phyloP scores from a whole-genome alignment of 2,329 filamentous ascomycete genomes.

The Rhynchosporium secalis region DNA sequence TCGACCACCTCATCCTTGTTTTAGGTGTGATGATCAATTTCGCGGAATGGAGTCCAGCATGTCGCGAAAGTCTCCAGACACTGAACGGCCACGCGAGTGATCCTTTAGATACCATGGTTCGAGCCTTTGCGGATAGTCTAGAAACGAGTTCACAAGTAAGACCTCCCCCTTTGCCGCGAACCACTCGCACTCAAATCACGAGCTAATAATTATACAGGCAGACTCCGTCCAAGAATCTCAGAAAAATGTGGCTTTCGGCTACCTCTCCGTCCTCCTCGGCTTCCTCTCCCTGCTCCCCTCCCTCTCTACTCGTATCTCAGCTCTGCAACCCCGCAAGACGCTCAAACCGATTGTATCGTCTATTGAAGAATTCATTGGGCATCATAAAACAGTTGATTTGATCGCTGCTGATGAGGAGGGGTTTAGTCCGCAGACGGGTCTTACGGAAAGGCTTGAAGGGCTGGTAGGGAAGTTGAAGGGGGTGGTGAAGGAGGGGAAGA shows the following conservation, averaged over 20 bases:
- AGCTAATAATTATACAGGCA: constrained; percentile 48
- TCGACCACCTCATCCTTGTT: constrained; percentile 75
- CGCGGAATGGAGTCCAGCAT: constrained; percentile 70
- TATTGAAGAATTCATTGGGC: constrained; percentile 61
- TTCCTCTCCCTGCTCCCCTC: constrained; percentile 66
- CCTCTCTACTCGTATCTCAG: constrained; percentile 46
- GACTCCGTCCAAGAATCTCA: constrained; percentile 74
- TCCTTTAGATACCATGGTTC: constrained; percentile 60
- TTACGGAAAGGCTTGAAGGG: constrained; percentile 40
- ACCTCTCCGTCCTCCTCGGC: constrained; percentile 80
- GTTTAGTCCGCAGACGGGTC: constrained; percentile 46
- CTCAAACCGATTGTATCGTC: constrained; percentile 54
- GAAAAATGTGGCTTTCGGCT: constrained; percentile 81
- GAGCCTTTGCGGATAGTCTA: constrained; percentile 67
- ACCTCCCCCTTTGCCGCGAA: constrained; percentile 16
- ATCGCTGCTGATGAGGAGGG: constrained; percentile 48
- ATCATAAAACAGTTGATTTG: constrained; percentile 59
- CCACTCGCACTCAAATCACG: neutral
- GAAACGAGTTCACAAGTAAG: constrained; percentile 68
- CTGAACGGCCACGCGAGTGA: constrained; percentile 41
- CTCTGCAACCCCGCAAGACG: constrained; percentile 47
- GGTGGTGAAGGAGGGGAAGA: constrained; percentile 7
- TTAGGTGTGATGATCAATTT: constrained; percentile 87
- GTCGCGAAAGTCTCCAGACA: constrained; percentile 52
- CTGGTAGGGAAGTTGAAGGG: constrained; percentile 29